phyloP scores from a whole-genome alignment of 2,329 filamentous ascomycete genomes.

The Chaetomium globosum region DNA sequence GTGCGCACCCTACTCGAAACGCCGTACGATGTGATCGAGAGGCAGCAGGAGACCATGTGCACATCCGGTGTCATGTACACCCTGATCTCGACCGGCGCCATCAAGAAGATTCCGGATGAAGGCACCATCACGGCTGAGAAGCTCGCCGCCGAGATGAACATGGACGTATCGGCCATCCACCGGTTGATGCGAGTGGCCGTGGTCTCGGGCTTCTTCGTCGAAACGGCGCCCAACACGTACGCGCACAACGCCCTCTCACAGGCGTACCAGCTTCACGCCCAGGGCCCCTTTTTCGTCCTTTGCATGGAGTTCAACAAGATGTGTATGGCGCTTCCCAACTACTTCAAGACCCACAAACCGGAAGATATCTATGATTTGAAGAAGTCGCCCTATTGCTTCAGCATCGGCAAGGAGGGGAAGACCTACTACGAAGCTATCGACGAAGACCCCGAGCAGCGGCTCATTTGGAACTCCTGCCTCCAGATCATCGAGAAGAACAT shows the following conservation, averaged over 20 bases:
- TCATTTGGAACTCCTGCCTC: constrained; percentile 43
- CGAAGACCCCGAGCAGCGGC: constrained; percentile 38
- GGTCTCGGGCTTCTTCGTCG: constrained; percentile 39
- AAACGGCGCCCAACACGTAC: constrained; percentile 40
- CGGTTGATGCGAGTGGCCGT: constrained; percentile 41
- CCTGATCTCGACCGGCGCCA: constrained; percentile 37
- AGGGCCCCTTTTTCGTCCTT: constrained; percentile 42
- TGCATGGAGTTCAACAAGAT: constrained; percentile 41
- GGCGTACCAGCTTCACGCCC: constrained; percentile 37
- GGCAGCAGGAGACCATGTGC: constrained; percentile 35
- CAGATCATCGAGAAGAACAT: constrained; percentile 41
- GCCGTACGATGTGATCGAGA: constrained; percentile 38
- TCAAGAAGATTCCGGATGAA: constrained; percentile 38
- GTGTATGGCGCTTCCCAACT: constrained; percentile 38
- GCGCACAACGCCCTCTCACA: constrained; percentile 42
- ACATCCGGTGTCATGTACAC: constrained; percentile 38
- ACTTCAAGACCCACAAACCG: constrained; percentile 40
- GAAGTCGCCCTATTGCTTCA: constrained; percentile 40
- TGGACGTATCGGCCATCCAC: constrained; percentile 40
- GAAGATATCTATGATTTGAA: constrained; percentile 40
- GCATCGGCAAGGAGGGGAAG: constrained; percentile 29
- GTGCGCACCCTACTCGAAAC: constrained; percentile 37
- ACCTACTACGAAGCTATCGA: constrained; percentile 44
- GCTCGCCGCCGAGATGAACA: constrained; percentile 37
- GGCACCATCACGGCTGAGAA: constrained; percentile 32